Conservation (phyloP, 1,284 basidiomycete genomes). For the Cutaneotrichosporon dermatis region DNA sequence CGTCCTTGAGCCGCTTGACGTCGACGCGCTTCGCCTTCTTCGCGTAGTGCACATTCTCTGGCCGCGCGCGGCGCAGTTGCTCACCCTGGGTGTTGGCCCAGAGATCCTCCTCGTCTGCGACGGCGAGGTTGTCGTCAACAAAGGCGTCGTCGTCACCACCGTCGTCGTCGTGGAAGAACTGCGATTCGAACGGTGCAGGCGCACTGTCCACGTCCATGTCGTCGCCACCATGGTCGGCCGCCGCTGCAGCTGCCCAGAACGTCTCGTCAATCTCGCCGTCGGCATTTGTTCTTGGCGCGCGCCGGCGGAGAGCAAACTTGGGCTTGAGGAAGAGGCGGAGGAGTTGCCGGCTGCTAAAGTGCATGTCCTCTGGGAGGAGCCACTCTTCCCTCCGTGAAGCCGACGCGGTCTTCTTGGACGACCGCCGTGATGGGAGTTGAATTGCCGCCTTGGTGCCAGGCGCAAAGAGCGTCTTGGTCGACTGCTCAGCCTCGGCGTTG, state of each 20-base stretch:
- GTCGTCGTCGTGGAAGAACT: slow-evolving; percentile 93
- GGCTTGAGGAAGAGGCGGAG: slow-evolving; percentile 93
- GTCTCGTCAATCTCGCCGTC: slow-evolving; percentile 81
- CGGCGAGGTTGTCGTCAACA: slow-evolving; percentile 58
- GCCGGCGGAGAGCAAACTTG: slow-evolving; percentile 80
- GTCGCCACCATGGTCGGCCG: slow-evolving; percentile 65
- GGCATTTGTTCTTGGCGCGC: slow-evolving; percentile 50
- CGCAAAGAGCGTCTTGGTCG: slow-evolving; percentile 72
- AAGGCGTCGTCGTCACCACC: slow-evolving; percentile 72
- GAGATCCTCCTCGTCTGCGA: slow-evolving; percentile 63
- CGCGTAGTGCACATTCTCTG: slow-evolving; percentile 89
- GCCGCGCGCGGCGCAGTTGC: slow-evolving; percentile 66
- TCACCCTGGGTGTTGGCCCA: slow-evolving; percentile 74
- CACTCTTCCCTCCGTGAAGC: slow-evolving; percentile 59
- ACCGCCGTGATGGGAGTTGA: slow-evolving; percentile 55
- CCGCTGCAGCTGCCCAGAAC: slow-evolving; percentile 91
- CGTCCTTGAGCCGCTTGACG: slow-evolving; percentile 93
- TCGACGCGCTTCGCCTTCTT: slow-evolving; percentile 96
- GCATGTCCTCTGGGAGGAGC: slow-evolving; percentile 91
- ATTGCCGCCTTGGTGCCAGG: slow-evolving; percentile 64
- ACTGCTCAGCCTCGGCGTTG: slow-evolving; percentile 50
- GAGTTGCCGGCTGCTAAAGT: slow-evolving; percentile 85
- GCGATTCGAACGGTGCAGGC: slow-evolving; percentile 80
- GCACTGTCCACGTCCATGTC: slow-evolving; percentile 58
- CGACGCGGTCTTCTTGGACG: slow-evolving; percentile 48